Percentiles rank a stretch among this genome's conserved stretches.
phyloP scores from a whole-genome alignment of 352 stramenopile genomes.

The Globisporangium paroecandrum region DNA sequence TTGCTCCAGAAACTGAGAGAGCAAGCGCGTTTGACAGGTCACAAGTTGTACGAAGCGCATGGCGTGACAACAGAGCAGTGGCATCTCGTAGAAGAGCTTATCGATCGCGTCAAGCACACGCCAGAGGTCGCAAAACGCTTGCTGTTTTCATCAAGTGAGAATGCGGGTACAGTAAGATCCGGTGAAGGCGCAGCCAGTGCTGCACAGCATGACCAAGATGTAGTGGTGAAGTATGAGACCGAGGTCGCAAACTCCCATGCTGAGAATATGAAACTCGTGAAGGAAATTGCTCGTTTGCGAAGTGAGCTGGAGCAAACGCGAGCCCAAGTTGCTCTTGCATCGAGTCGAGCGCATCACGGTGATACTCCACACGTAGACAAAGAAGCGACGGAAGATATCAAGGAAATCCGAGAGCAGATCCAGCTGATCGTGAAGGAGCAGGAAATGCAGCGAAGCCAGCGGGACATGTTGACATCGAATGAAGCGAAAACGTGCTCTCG shows the following conservation, averaged over 20 bases:
- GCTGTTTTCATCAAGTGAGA: constrained; percentile 17
- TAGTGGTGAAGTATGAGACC: constrained; percentile 15
- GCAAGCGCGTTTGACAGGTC: constrained; percentile 41
- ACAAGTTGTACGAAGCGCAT: constrained; percentile 54
- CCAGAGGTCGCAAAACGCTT: constrained; percentile 49
- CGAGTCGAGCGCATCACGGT: background rate
- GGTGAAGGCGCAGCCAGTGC: constrained; percentile 7
- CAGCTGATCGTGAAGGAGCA: constrained; percentile 12
- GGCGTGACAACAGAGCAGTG: constrained; percentile 57
- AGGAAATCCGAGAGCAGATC: constrained; percentile 13
- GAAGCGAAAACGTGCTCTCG: background rate
- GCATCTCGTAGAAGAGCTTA: constrained; percentile 59
- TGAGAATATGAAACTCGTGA: constrained; percentile 30
- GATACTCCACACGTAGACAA: background rate
- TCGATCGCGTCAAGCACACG: constrained; percentile 56
- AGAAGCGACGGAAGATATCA: constrained; percentile 8
- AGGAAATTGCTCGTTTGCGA: constrained; percentile 32
- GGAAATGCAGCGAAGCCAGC: constrained; percentile 11
- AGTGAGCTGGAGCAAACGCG: constrained; percentile 30
- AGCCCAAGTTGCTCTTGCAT: background rate
- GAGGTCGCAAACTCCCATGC: constrained; percentile 23
- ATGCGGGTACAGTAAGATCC: background rate
- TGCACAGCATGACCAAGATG: constrained; percentile 13
- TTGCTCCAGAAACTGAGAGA: constrained; percentile 57
- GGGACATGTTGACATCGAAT: background rate